These are phyloP conservation scores for Trypanosoma brucei DNA, from an alignment of 208 protist genomes.

Conservation along the genomic window DNA sequence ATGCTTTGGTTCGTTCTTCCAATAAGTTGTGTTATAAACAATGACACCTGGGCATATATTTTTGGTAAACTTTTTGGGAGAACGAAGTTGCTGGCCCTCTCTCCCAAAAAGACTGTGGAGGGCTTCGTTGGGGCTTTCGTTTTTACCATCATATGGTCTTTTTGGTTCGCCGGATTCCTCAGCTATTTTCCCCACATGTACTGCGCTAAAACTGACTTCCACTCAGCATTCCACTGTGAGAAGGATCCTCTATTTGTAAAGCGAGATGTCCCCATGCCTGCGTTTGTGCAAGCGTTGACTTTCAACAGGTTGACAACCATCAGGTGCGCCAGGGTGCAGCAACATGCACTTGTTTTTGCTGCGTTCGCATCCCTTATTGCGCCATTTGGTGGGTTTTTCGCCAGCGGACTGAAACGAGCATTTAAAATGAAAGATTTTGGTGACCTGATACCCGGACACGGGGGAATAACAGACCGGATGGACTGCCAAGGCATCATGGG, in stretches of 20 bases:
- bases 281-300: slow-evolving; percentile 49
- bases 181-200: slow-evolving; percentile 82
- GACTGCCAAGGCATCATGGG: slow-evolving; percentile 98
- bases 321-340: slow-evolving; percentile 74
- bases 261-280: slow-evolving; percentile 45
- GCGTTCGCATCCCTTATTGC: slow-evolving; percentile 95
- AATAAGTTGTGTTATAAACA: slow-evolving; percentile 84
- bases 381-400: slow-evolving; percentile 98
- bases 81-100: slow-evolving; percentile 75
- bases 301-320: slow-evolving; percentile 39
- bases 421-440: slow-evolving; percentile 98
- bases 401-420: slow-evolving; percentile 96
- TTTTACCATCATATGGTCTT: slow-evolving; percentile 88
- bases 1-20: slow-evolving; percentile 93
- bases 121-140: slow-evolving; percentile 87
- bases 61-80: slow-evolving; percentile 90
- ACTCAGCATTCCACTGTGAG: slow-evolving; percentile 46
- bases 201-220: slow-evolving; percentile 80
- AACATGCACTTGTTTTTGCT: slow-evolving; percentile 93
- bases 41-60: slow-evolving; percentile 90
- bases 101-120: slow-evolving; percentile 91
- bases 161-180: slow-evolving; percentile 89
- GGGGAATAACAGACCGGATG: slow-evolving; percentile 97
- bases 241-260: slow-evolving; percentile 75
- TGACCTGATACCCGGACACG: slow-evolving; percentile 96